Base-by-base conservation (phyloP, 1,139 yeast genomes). In the Diutina scorzettiae region DNA sequence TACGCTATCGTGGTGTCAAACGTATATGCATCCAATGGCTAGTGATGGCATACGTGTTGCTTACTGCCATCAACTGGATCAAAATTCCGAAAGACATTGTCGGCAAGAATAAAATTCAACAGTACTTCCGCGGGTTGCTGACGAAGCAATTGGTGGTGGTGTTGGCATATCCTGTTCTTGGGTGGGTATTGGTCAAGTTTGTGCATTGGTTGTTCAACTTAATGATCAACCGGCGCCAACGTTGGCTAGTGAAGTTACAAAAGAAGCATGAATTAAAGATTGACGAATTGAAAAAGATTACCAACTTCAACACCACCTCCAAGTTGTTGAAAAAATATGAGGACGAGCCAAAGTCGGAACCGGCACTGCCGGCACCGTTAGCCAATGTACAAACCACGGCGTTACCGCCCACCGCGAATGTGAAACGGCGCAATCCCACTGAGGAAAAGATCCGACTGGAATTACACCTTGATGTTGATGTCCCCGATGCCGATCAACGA, bases 271-370 rank as follows among this genome's bases (percentile, higher is more conserved):
- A 67, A 45, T 66, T 64, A 25, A 81, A 81, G 58, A 71, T 89
- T 41, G 81, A 78, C 17, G 87, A 82, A 46, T 66, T 89, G 59
- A 89, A 89, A 59, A 75, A 77, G 46, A 69, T 75, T 51, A 84
- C 96, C 19, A 83, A 84, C 51, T 91, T 78, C 58, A 75, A 81
- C 51, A 72, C 81, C 18, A 85, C 96, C 1, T 78, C 76, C 56
- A 78, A 83, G 14, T 66, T 89, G 44, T 63, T 91, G 42, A 74
- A 70, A 43, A 69, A 87, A 51, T 87, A 77, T 52, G 18, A 14
- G 14, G 78, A 76, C 2, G 63, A 65, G 41, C 75, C 69, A 12
- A n/a, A 30, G n/a, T 6, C 16, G 20, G 17, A 32, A 32, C 31
- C 31, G 7, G 31, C 3, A 9, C 18, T 18, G 3, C 11, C 31